Conservation (phyloP, 192 early-diverging fungal genomes). For the Kappamyces sp. region DNA sequence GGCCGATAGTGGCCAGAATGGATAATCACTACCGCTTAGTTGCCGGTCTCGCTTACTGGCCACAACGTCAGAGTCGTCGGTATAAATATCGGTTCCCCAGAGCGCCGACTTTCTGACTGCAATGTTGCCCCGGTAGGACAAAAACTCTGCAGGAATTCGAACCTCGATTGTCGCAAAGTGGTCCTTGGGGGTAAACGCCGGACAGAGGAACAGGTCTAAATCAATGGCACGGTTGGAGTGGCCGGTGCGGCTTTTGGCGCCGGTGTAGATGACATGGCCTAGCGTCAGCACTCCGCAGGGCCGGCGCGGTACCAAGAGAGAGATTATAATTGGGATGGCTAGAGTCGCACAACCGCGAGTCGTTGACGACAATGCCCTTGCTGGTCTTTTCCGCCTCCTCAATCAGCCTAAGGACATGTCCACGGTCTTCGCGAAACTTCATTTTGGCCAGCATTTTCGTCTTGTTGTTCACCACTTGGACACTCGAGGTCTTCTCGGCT, state of each 20-base stretch:
- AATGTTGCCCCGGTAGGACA: slow-evolving; percentile 54
- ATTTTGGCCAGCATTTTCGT: slow-evolving; percentile 11
- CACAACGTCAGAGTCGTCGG: slow-evolving; percentile 79
- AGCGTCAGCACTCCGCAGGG: not conserved
- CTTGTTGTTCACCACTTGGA: not conserved
- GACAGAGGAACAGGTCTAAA: slow-evolving; percentile 39
- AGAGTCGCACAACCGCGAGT: slow-evolving; percentile 22
- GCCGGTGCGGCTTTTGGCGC: slow-evolving; percentile 21
- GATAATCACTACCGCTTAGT: slow-evolving; percentile 41
- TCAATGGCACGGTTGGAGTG: slow-evolving; percentile 26
- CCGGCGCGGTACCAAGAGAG: slow-evolving; percentile 21
- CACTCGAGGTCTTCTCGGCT: not conserved
- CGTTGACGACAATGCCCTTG: slow-evolving; percentile 36
- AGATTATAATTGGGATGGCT: slow-evolving; percentile 15
- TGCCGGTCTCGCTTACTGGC: slow-evolving; percentile 46
- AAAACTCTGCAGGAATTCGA: slow-evolving; percentile 54
- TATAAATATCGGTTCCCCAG: slow-evolving; percentile 83
- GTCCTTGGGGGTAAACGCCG: slow-evolving; percentile 36
- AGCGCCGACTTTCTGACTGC: slow-evolving; percentile 57
- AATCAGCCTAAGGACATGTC: not conserved
- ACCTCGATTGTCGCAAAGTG: slow-evolving; percentile 58
- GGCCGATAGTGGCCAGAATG: slow-evolving; percentile 57
- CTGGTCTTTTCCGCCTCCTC: slow-evolving; percentile 19
- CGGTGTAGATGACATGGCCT: slow-evolving; percentile 35
- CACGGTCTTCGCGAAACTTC: slow-evolving; percentile 1